Conservation (phyloP, 495 filamentous ascomycete genomes). For the Aspergillus kassunensis region DNA sequence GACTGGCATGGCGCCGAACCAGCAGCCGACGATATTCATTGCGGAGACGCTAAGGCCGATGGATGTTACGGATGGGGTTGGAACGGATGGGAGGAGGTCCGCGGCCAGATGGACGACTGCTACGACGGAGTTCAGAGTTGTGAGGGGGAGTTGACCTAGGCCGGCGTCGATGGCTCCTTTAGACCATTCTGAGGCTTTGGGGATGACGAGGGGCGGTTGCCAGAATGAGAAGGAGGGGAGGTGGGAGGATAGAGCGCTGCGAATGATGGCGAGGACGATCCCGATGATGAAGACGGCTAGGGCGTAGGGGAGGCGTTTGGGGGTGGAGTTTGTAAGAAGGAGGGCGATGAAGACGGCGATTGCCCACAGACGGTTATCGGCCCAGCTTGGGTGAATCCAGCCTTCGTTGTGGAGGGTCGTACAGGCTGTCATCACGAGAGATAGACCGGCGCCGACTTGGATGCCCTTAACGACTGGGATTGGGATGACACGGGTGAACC, state of each 20-base stretch:
- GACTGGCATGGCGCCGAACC: constrained; percentile 93
- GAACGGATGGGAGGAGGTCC: constrained; percentile 67
- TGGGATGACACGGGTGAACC: constrained; percentile 68
- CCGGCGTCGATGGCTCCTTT: constrained; percentile 55
- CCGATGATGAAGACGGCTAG: constrained; percentile 65
- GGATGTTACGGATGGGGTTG: constrained; percentile 61
- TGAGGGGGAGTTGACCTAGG: constrained; percentile 84
- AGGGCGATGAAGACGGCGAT: constrained; percentile 66
- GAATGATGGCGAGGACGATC: constrained; percentile 50
- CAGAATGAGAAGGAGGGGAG: constrained; percentile 50
- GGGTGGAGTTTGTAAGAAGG: constrained; percentile 53
- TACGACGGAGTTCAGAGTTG: constrained; percentile 85
- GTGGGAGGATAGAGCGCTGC: constrained; percentile 26
- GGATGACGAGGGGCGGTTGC: constrained; percentile 42
- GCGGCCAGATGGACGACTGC: constrained; percentile 71
- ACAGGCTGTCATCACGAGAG: constrained; percentile 72
- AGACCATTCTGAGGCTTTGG: constrained; percentile 40
- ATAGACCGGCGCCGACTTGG: constrained; percentile 84
- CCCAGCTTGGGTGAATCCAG: constrained; percentile 55
- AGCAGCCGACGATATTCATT: constrained; percentile 83
- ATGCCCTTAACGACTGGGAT: constrained; percentile 89
- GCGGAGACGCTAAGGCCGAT: constrained; percentile 73
- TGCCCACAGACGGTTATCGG: constrained; percentile 72
- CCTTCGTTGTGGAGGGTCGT: constrained; percentile 54
- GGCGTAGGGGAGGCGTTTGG: constrained; percentile 66